Percentiles rank a stretch among this genome's conserved stretches.
Evolutionary conservation across 2,329 filamentous ascomycete species (phyloP).

Genomic region (Colletotrichum acutatum): DNA sequence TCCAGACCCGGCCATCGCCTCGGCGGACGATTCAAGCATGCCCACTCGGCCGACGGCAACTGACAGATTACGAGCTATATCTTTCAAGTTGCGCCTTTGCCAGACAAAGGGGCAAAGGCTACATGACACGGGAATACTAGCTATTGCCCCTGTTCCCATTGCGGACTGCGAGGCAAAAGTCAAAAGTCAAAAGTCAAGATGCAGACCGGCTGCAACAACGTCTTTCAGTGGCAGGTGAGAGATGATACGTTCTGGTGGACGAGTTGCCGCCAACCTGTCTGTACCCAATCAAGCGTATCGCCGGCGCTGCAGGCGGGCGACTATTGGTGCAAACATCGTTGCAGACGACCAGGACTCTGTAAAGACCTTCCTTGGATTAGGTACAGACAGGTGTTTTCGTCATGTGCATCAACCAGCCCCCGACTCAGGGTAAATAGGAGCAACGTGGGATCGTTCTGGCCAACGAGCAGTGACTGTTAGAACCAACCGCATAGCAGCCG

Average conservation of each 20-base stretch:
- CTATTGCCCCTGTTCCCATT: not conserved
- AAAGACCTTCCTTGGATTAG: conserved; percentile 16
- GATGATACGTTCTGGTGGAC: conserved; percentile 19
- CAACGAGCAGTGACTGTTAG: conserved; percentile 16
- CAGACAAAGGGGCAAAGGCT: not conserved
- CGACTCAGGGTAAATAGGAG: conserved; percentile 14
- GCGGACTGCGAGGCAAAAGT: not conserved
- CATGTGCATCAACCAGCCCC: conserved; percentile 16
- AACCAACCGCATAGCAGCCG: conserved; percentile 33
- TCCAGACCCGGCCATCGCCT: conserved; percentile 11
- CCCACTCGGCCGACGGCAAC: conserved; percentile 10
- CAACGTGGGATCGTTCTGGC: conserved; percentile 21
- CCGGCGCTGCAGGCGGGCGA: conserved; percentile 6
- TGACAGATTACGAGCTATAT: not conserved
- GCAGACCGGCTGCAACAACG: conserved; percentile 23
- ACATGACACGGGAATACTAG: not conserved
- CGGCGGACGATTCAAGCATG: not conserved
- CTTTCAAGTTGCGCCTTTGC: not conserved
- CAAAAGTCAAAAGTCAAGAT: not conserved
- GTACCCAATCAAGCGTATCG: conserved; percentile 23
- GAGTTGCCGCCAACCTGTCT: conserved; percentile 4
- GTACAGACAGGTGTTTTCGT: conserved; percentile 13
- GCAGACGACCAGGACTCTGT: not conserved
- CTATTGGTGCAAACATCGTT: conserved; percentile 3
- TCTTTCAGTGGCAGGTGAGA: conserved; percentile 20